A percentile compares a stretch with the other conserved stretches of the same genome.
phyloP scores from a whole-genome alignment of 495 filamentous ascomycete genomes.

The Neurospora sp. region DNA sequence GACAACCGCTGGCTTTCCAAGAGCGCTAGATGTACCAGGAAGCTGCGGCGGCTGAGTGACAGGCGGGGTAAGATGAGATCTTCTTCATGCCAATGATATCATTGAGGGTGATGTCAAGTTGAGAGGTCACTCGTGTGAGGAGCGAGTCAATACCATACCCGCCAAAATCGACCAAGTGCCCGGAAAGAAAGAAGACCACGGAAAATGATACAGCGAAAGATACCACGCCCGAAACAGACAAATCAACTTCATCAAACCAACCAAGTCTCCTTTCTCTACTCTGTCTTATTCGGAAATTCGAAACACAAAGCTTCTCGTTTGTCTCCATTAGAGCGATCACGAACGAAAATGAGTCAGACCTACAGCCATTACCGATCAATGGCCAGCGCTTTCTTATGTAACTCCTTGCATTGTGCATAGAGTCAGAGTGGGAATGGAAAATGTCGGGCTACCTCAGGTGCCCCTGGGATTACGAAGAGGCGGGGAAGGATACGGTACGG shows the following conservation, averaged over 20 bases:
- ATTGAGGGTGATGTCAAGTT: not conserved
- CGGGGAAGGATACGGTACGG: too few relatives aligned
- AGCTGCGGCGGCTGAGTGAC: not conserved
- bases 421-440: not conserved
- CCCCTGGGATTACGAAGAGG: too few relatives aligned
- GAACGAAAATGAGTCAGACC: not conserved
- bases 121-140: not conserved
- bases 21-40: not conserved
- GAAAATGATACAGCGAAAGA: not conserved
- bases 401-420: not conserved
- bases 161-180: too few relatives aligned
- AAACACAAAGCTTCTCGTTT: not conserved
- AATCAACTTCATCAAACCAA: not conserved
- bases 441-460: too few relatives aligned
- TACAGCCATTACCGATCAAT: not conserved
- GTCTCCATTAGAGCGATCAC: not conserved
- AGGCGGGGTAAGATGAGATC: not conserved
- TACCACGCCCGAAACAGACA: not conserved
- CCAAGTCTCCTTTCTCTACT: not conserved
- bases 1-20: not conserved
- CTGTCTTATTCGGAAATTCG: not conserved
- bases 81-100: not conserved
- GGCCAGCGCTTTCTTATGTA: not conserved
- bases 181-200: not conserved
- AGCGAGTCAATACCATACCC: too few relatives aligned